Evolutionary conservation across 495 filamentous ascomycete species (phyloP), one percentile per base, ranked within the genome.

Genomic region (Xylaria flabelliformis): DNA sequence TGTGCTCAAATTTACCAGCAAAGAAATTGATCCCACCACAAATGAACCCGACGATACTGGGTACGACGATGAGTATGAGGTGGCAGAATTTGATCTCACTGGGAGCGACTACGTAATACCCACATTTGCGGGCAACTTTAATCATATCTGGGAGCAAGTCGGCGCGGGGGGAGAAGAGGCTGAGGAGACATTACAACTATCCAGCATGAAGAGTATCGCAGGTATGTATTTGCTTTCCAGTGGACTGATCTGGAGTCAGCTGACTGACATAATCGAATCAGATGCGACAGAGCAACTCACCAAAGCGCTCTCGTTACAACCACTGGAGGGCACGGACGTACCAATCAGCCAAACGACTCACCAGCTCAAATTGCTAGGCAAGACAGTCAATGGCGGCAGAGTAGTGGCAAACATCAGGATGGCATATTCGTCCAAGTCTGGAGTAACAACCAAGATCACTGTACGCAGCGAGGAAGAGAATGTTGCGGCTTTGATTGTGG

Each of bases 51-150:
- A 99, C 78, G 94, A 97, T 17, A 86, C 80, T 55, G 96, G 97
- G 46, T 98, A 98, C 76, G 95, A 98, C 29, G 96, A 99, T 75
- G 96, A 99, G 82, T 99, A 99, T 80, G 92, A 97, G 82, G 94
- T 98, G 69, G 93, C 96, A 70, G 95, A 98, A 77, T 89, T 99
- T 67, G 97, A 98, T 62, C 88, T 99, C 65, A 88, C 88, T 41
- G 95, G 95, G 71, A 94, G 92, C 75, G 97, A 99, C 80, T 98
- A 98, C 81, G 88, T 98, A 66, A 89, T 96, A 67, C 97, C 97
- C 15, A 90, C 94, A 4, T 98, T 97, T 77, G 94, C 95, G 1
- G 91, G 94, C 79, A 97, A 92, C 85, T 99, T 98, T 82, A 93
- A 93, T 71, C 94, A 97, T 79, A 87, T 98, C n/a, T 99, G 96